Evolutionary conservation across 768 basidiomycete species (phyloP), one percentile per base, ranked within the genome.

Genomic region (Russula foetens): DNA sequence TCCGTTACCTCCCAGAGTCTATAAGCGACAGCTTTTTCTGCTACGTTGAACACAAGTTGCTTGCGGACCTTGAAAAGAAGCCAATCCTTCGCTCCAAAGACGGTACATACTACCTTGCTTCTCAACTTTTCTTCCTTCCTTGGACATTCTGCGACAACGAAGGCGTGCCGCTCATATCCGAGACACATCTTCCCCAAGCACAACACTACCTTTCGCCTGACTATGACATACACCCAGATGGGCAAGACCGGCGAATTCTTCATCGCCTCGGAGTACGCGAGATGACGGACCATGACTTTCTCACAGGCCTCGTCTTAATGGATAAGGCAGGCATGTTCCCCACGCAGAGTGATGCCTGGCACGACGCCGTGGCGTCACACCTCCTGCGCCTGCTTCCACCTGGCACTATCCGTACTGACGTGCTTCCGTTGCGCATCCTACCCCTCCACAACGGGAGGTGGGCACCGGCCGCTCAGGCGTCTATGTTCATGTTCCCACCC

Each of bases 1-100:
- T 69, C 45, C 63, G 65, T 44, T 71, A 63, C 56, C 47, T 71
- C 24, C 70, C 69, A 23, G 49, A 56, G 11, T 28, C 38, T 2
- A 63, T 69, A 31, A 31, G 50, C 23, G 56, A 61, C 45, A 49
- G 41, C 12, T 68, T 69, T 53, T 68, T 69, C 41, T 24, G 54
- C n/a, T 53, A 46, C n/a, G 39, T 67, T 28, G 49, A 56, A 43
- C 56, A 63, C n/a, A 41, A 49, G 8, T 9, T 64, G 11, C 38
- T 63, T 12, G 2, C 28, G 7, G 45, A 41, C 35, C 64, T 71
- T 24, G 26, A 24, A 48, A 7, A 4, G 7, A 53, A 50, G 28
- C 29, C 15, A n/a, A 59, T 71, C 23, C 53, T 71, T 45, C 67
- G 63, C 21, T 58, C 59, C n/a, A 24, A 43, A n/a, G 49, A 60